Evolutionary conservation across 495 filamentous ascomycete genomes (phyloP).

Genomic region (Penicillium ochrochloron): DNA sequence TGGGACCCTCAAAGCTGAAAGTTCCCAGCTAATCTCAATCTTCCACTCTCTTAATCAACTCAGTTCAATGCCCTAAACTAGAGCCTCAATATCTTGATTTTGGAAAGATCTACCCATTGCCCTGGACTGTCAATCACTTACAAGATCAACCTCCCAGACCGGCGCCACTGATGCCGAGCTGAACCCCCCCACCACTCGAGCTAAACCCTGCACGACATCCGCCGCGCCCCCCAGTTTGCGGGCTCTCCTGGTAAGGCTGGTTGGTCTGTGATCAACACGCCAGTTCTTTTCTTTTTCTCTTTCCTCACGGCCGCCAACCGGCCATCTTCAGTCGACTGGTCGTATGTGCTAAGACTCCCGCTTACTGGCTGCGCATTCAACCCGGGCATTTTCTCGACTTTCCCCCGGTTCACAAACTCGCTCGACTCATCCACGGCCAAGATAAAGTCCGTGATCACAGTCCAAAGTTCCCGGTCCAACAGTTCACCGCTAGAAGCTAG

Average conservation of each 20-base stretch:
- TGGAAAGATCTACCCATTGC: neutral
- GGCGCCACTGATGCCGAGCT: conserved; percentile 37
- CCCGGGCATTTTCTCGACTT: neutral
- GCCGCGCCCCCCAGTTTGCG: conserved; percentile 5
- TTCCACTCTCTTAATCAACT: neutral
- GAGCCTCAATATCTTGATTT: too few relatives aligned
- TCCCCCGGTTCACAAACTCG: neutral
- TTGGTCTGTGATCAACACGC: conserved; percentile 1
- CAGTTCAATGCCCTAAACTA: neutral
- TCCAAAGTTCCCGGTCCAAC: neutral
- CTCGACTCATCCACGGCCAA: neutral
- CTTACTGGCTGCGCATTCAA: neutral
- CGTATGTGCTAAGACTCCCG: neutral
- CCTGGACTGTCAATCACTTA: neutral
- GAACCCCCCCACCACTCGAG: conserved; percentile 14
- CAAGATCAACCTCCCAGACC: conserved; percentile 23
- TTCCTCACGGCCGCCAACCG: neutral
- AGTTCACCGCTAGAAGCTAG: conserved; percentile 1
- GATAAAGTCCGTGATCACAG: too few relatives aligned
- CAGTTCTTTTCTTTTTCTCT: neutral
- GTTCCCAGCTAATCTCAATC: neutral
- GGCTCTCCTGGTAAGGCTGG: conserved; percentile 10
- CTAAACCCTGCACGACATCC: conserved; percentile 40
- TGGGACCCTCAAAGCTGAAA: neutral
- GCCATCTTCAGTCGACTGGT: neutral